Evolutionary conservation across 2,329 filamentous ascomycete species (phyloP).

Genomic region (Onygenales sp.): DNA sequence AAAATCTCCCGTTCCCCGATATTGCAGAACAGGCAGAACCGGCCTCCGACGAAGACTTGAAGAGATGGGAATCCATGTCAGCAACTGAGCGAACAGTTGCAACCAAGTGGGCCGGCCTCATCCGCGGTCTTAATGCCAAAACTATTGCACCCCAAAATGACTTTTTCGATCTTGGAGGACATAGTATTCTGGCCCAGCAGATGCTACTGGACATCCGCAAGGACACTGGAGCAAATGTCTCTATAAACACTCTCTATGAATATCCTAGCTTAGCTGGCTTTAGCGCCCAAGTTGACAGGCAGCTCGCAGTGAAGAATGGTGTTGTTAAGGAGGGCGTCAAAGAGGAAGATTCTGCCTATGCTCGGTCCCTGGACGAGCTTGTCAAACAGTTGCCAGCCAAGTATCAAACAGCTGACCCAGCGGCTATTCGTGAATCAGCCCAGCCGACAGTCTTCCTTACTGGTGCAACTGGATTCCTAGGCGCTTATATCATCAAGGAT

Average conservation of each 20-base stretch:
- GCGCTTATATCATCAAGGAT: constrained; percentile 68
- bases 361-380: constrained; percentile 41
- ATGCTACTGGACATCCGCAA: constrained; percentile 60
- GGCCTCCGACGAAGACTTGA: constrained; percentile 26
- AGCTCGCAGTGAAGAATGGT: constrained; percentile 37
- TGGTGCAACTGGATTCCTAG: constrained; percentile 83
- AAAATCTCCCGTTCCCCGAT: constrained; percentile 71
- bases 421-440: constrained; percentile 17
- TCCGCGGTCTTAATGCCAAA: constrained; percentile 56
- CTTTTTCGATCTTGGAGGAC: constrained; percentile 75
- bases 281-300: constrained; percentile 43
- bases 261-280: constrained; percentile 34
- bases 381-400: constrained; percentile 39
- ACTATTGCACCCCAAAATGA: constrained; percentile 53
- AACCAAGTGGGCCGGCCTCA: constrained; percentile 62
- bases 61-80: constrained; percentile 20
- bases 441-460: constrained; percentile 64
- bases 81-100: constrained; percentile 60
- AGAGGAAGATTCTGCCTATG: constrained; percentile 42
- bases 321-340: constrained; percentile 31
- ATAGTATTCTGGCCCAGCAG: constrained; percentile 72
- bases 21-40: constrained; percentile 50
- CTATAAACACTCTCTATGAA: constrained; percentile 14
- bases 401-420: constrained; percentile 24
- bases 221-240: constrained; percentile 12